phyloP scores from a whole-genome alignment of 768 basidiomycete species.

The Rhizopogon vesiculosus region DNA sequence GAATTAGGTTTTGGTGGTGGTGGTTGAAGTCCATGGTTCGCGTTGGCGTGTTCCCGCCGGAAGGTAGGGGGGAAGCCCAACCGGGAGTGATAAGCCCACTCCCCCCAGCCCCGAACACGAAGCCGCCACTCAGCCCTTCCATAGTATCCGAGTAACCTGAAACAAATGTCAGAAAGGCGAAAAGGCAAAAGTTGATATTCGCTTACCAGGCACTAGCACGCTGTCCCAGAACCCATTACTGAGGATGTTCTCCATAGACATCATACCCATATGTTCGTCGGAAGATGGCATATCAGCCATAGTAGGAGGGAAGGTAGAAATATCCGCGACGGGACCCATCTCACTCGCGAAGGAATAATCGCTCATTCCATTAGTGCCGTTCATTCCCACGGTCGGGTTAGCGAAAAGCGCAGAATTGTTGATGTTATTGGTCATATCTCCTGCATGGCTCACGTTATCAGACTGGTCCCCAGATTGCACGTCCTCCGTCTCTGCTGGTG shows the following conservation, averaged over 20 bases:
- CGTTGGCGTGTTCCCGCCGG: constrained; percentile 44
- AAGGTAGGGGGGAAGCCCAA: constrained; percentile 55
- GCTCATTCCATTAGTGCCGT: constrained; percentile 26
- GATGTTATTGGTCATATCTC: constrained; percentile 23
- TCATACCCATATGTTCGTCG: constrained; percentile 37
- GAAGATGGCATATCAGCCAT: constrained; percentile 55
- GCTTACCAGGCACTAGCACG: constrained; percentile 78
- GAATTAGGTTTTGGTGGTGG: constrained; percentile 21
- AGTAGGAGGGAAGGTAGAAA: constrained; percentile 84
- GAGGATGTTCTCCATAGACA: constrained; percentile 83
- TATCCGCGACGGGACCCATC: constrained; percentile 81
- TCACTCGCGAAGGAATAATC: constrained; percentile 75
- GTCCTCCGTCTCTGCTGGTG: constrained; percentile 23
- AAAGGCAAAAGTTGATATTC: neutral
- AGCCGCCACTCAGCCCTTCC: constrained; percentile 82
- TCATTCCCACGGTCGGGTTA: constrained; percentile 15
- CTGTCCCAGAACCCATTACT: constrained; percentile 84
- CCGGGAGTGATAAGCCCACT: constrained; percentile 80
- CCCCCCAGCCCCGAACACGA: constrained; percentile 80
- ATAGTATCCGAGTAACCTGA: constrained; percentile 74
- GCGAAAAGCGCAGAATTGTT: constrained; percentile 13
- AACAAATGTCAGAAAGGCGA: constrained; percentile 2
- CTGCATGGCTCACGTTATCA: constrained; percentile 13
- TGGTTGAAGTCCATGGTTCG: constrained; percentile 22
- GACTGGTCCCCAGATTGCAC: constrained; percentile 17